Evolutionary conservation across 2,329 filamentous ascomycete species (phyloP).

Genomic region (Alternaria arbusti): DNA sequence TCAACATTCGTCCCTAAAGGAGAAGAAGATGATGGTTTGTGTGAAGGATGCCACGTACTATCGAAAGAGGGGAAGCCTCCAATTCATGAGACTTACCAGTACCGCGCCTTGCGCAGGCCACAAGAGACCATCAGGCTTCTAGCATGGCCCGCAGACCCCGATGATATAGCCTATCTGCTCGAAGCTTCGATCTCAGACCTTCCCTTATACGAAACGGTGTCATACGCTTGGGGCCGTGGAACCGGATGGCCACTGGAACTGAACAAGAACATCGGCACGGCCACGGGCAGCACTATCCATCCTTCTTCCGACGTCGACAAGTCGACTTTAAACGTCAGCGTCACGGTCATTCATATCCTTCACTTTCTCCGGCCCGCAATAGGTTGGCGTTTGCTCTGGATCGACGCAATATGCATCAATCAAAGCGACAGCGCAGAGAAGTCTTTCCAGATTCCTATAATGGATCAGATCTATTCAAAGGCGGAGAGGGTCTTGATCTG

Average conservation of each 20-base stretch:
- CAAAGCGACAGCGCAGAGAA: background rate
- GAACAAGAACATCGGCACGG: background rate
- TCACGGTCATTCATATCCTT: background rate
- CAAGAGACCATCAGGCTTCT: background rate
- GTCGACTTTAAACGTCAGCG: background rate
- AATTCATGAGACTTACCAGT: background rate
- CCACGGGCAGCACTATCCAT: background rate
- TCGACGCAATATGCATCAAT: background rate
- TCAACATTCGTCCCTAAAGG: fast-evolving
- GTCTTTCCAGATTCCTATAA: background rate
- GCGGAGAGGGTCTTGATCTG: background rate
- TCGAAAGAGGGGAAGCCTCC: background rate
- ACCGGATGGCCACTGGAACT: background rate
- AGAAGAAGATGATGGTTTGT: background rate
- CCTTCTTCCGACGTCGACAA: background rate
- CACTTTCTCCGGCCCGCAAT: background rate
- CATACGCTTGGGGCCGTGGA: background rate
- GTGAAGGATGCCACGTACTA: background rate
- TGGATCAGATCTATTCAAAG: background rate
- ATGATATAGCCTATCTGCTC: background rate
- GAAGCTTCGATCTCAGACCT: background rate
- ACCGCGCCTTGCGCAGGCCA: background rate
- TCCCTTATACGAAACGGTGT: background rate
- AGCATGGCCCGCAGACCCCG: background rate
- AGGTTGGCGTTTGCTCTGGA: background rate